Conservation (phyloP, 495 filamentous ascomycete species). For the Aeminium ludgeri region DNA sequence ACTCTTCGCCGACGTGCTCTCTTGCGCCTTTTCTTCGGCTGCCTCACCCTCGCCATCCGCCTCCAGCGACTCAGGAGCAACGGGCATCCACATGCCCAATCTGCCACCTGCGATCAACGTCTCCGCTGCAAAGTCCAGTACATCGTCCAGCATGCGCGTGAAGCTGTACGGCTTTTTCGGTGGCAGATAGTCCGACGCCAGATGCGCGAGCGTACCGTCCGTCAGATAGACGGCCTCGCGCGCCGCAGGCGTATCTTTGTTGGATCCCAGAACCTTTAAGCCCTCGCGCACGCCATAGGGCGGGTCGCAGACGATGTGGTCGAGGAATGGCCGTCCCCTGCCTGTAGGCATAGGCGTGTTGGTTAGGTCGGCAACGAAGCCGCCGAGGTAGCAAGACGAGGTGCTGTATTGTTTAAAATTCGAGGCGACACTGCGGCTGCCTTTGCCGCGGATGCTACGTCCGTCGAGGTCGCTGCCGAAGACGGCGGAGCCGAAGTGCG, state of each 20-base stretch:
- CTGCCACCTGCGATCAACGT: slow-evolving; percentile 71
- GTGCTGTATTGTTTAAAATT: slow-evolving; percentile 83
- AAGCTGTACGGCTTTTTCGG: slow-evolving; percentile 89
- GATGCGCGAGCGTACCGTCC: slow-evolving; percentile 53
- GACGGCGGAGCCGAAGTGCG: slow-evolving; percentile 70
- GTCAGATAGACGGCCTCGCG: slow-evolving; percentile 42
- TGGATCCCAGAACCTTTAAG: slow-evolving; percentile 64
- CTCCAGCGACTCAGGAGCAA: slow-evolving; percentile 44
- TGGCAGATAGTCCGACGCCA: slow-evolving; percentile 63
- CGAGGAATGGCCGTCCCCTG: slow-evolving; percentile 38
- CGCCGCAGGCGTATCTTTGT: slow-evolving; percentile 35
- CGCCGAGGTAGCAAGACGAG: slow-evolving; percentile 44
- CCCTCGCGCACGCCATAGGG: slow-evolving; percentile 96
- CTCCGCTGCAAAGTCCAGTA: slow-evolving; percentile 61
- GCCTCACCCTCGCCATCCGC: slow-evolving; percentile 34
- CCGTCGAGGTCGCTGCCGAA: slow-evolving; percentile 89
- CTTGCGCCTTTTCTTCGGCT: background rate
- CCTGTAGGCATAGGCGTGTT: slow-evolving; percentile 56
- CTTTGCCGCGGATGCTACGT: slow-evolving; percentile 59
- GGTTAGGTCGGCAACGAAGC: slow-evolving; percentile 74
- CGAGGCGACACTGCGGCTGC: slow-evolving; percentile 37
- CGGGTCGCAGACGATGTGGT: slow-evolving; percentile 92
- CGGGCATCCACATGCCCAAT: slow-evolving; percentile 94
- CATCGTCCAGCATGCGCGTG: slow-evolving; percentile 69
- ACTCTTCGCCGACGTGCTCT: slow-evolving; percentile 17